Conservation (phyloP, 2,329 filamentous ascomycete species). For the Phialocephala subalpina region DNA sequence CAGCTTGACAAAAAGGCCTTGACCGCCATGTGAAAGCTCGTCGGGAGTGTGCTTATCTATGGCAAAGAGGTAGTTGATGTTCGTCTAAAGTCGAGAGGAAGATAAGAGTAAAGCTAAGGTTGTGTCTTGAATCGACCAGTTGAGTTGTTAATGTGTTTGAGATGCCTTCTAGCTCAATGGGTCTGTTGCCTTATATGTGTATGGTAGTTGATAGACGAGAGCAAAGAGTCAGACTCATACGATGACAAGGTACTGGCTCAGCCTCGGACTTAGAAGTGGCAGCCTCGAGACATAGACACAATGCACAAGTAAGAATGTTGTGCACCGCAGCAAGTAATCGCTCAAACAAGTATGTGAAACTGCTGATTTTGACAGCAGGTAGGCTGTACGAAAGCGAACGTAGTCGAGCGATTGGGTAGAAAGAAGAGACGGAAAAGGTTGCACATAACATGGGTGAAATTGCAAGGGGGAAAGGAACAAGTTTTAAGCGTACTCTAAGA, state of each 20-base stretch:
- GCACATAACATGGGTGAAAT: not conserved
- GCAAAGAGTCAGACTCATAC: not conserved
- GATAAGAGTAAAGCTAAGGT: no score
- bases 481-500: constrained; percentile 1
- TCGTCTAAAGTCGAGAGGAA: no score
- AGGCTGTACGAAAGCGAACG: constrained; percentile 11
- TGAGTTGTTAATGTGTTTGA: not conserved
- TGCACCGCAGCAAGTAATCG: not conserved
- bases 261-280: not conserved
- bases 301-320: no score
- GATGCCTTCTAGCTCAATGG: not conserved
- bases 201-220: not conserved
- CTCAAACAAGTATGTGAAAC: constrained; percentile 4
- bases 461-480: not conserved
- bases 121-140: no score
- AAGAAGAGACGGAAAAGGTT: not conserved
- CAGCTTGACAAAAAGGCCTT: constrained; percentile 3
- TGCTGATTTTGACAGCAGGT: constrained; percentile 13
- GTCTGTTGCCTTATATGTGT: not conserved
- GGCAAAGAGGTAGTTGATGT: no score
- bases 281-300: not conserved
- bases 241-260: not conserved
- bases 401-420: not conserved
- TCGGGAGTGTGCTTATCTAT: not conserved
- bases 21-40: constrained; percentile 13